Conservation (phyloP, 164 flowering plant species). For the Platanus orientalis region DNA sequence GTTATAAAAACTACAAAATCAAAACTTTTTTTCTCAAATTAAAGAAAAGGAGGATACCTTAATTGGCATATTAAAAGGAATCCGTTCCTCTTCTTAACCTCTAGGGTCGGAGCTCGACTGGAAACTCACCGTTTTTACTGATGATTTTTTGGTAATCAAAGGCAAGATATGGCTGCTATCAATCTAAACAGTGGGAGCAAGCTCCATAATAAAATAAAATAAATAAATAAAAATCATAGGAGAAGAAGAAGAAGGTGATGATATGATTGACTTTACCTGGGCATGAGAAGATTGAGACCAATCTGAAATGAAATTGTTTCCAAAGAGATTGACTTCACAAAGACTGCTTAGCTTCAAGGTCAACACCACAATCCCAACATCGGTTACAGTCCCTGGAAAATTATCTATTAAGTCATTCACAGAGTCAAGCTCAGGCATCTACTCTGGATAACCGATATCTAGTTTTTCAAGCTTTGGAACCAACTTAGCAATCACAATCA, state of each 20-base stretch:
- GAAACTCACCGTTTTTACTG: conserved; percentile 6
- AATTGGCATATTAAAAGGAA: conserved; percentile 39
- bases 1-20: background rate
- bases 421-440: too few relatives aligned
- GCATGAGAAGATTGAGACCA: too few relatives aligned
- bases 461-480: conserved; percentile 46
- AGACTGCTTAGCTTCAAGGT: conserved; percentile 30
- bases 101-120: conserved; percentile 15
- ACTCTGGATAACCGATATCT: conserved; percentile 56
- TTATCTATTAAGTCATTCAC: too few relatives aligned
- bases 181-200: conserved; percentile 50
- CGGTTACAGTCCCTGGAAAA: conserved; percentile 24
- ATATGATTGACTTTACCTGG: too few relatives aligned
- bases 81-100: conserved; percentile 1
- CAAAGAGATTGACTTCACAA: conserved; percentile 41
- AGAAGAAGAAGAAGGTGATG: too few relatives aligned
- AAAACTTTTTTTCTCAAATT: too few relatives aligned
- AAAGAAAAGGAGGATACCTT: conserved; percentile 31
- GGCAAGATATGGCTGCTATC: conserved; percentile 7
- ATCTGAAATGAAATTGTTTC: conserved; percentile 44
- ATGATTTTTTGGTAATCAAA: conserved; percentile 18
- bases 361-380: conserved; percentile 34
- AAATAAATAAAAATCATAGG: too few relatives aligned
- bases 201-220: too few relatives aligned
- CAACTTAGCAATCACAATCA: conserved; percentile 29